phyloP scores from a whole-genome alignment of 768 basidiomycete species.

The Grammothele lineata region DNA sequence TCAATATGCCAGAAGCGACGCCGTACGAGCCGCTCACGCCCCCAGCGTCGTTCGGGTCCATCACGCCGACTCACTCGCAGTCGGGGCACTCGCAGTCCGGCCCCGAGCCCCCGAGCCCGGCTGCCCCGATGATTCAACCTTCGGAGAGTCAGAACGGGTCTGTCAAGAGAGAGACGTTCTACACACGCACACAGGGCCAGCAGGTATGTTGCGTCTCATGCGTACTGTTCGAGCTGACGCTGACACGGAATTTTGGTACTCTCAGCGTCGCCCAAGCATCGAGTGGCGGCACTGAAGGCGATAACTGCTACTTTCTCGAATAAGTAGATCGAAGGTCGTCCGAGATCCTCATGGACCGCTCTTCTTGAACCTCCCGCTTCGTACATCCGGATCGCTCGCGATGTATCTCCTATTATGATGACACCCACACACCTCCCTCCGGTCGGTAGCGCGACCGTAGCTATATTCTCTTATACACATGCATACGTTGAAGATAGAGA shows the following conservation, averaged over 20 bases:
- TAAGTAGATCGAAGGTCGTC: no score
- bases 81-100: constrained; percentile 14
- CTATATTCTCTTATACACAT: no score
- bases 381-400: no score
- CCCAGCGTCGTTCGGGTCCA: constrained; percentile 37
- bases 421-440: no score
- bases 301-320: no score
- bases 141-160: background rate
- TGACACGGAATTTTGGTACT: background rate
- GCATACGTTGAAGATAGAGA: no score
- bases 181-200: constrained; percentile 1
- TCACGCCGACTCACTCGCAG: constrained; percentile 13
- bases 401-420: no score
- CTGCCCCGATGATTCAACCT: no score
- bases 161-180: constrained; percentile 9
- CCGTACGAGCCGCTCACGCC: constrained; percentile 37
- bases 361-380: no score
- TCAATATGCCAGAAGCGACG: background rate
- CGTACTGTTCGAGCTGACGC: background rate
- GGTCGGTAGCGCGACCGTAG: no score
- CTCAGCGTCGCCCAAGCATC: constrained; percentile 14
- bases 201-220: constrained; percentile 6
- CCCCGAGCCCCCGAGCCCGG: constrained; percentile 5
- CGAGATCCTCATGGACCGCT: no score
- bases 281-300: constrained; percentile 9